Percentiles rank a stretch among this genome's conserved stretches.
phyloP scores from a whole-genome alignment of 116 monocot genomes.

The Iris pallida region DNA sequence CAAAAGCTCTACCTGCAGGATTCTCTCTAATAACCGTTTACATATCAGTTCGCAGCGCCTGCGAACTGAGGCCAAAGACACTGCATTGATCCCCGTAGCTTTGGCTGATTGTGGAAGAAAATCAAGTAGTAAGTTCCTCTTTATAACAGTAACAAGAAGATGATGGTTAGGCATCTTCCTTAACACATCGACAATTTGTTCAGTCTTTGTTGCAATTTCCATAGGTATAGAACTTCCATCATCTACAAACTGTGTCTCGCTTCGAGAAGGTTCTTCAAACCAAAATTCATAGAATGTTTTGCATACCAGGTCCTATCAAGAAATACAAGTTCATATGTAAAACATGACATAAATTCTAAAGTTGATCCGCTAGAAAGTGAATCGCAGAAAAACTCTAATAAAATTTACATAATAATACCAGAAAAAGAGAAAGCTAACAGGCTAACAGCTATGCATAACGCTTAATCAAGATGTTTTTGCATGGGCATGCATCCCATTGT shows the following conservation, averaged over 20 bases:
- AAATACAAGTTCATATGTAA: neutral
- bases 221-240: slow-evolving; percentile 90
- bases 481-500: no score
- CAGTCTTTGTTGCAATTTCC: slow-evolving; percentile 94
- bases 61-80: slow-evolving; percentile 65
- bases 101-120: slow-evolving; percentile 94
- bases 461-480: no score
- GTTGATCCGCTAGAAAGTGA: no score
- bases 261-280: slow-evolving; percentile 91
- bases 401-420: no score
- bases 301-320: slow-evolving; percentile 86
- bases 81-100: slow-evolving; percentile 68
- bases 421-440: no score
- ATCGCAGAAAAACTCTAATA: no score
- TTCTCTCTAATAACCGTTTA: slow-evolving; percentile 82
- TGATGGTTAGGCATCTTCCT: slow-evolving; percentile 81
- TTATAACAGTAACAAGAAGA: slow-evolving; percentile 79
- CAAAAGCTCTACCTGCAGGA: slow-evolving; percentile 70
- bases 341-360: slow-evolving; percentile 1
- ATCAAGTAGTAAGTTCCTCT: slow-evolving; percentile 84
- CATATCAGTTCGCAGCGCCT: slow-evolving; percentile 96
- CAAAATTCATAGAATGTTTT: slow-evolving; percentile 98
- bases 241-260: slow-evolving; percentile 70
- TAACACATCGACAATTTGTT: slow-evolving; percentile 93
- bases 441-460: no score